Conservation (phyloP, 768 basidiomycete species). For the Mycena kentingensis region DNA sequence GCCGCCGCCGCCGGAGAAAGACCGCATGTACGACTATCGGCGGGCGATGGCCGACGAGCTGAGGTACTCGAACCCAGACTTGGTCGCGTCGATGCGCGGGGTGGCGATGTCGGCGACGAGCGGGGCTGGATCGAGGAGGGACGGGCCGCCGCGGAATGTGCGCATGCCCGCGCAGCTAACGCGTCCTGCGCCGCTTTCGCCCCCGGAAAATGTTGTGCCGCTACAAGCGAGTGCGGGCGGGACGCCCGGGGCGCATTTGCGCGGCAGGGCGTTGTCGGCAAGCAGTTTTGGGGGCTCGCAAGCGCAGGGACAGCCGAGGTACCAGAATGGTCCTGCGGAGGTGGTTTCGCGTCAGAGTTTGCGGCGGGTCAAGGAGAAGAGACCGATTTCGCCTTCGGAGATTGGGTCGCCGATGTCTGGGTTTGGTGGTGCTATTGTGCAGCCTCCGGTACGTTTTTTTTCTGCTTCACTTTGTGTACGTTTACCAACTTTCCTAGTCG, state of each 20-base stretch:
- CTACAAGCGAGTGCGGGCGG: slow-evolving; percentile 11
- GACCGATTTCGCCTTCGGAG: slow-evolving; percentile 19
- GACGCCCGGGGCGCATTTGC: slow-evolving; percentile 1
- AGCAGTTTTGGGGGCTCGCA: slow-evolving; percentile 15
- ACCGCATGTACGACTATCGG: no score
- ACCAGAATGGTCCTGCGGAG: slow-evolving; percentile 6
- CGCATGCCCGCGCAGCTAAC: slow-evolving; percentile 14
- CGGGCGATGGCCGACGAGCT: slow-evolving; percentile 34
- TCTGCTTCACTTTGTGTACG: neutral
- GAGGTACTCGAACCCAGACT: slow-evolving; percentile 35
- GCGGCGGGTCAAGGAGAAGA: slow-evolving; percentile 12
- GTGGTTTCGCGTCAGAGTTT: slow-evolving; percentile 11
- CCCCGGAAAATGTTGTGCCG: neutral
- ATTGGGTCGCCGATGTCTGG: slow-evolving; percentile 12
- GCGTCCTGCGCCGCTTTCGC: slow-evolving; percentile 21
- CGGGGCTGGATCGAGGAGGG: slow-evolving; percentile 5
- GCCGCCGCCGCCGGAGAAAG: slow-evolving; percentile 15
- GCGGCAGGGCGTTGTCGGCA: slow-evolving; percentile 9
- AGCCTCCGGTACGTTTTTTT: slow-evolving; percentile 15
- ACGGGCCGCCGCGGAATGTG: slow-evolving; percentile 20
- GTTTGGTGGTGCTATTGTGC: slow-evolving; percentile 2
- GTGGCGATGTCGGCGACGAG: slow-evolving; percentile 12
- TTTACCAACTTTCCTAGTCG: neutral
- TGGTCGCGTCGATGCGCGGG: slow-evolving; percentile 34
- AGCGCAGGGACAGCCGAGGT: neutral